Base-by-base conservation (phyloP, 495 filamentous ascomycete genomes). In the Penicillium steckii region DNA sequence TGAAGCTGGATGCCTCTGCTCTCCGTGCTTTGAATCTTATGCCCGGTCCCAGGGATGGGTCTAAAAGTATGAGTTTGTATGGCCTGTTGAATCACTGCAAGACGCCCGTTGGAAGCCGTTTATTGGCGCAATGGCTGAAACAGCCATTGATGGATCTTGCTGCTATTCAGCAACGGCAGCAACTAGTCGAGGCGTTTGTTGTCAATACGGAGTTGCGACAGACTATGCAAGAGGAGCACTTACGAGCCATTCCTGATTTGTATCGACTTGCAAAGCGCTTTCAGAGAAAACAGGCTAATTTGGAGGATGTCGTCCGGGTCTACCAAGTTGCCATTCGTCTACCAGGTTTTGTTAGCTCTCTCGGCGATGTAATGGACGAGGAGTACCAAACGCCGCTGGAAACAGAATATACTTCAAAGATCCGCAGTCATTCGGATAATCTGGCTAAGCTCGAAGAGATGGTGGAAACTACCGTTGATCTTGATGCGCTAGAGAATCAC, bases 391-490 rank as follows among this genome's bases (percentile, higher is more conserved):
- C 91, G 50, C 88, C 93, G 0, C 71, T 99, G 13, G 91, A 97
- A 44, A 81, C 79, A 2, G 88, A 89, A 24, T 99, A 99, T 58
- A 96, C 92, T 5, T 78, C 85, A 23, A 96, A 96, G 62, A 71
- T 98, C 22, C 69, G 80, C 29, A 78, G 85, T 49, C 83, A 88
- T 54, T 88, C 86, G 6, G 85, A 93, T 58, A 89, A 85, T 65
- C 74, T 97, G 38, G 83, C 79, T 21, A 95, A 90, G 68, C 74
- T 99, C 26, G 90, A 94, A 57, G 94, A 99, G 63, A 95, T 99
- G 90, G 95, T 99, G 10, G 94, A 99, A 70, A 96, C 94, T 2
- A 97, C 94, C 0, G 93, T 99, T 45, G 94, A 99, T 60, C 84
- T 99, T 1, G 90, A 95, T 46, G 94, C 94, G 6, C 79, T 97